Conservation (phyloP, 139 green algal species). For the Coelastrella sp. region DNA sequence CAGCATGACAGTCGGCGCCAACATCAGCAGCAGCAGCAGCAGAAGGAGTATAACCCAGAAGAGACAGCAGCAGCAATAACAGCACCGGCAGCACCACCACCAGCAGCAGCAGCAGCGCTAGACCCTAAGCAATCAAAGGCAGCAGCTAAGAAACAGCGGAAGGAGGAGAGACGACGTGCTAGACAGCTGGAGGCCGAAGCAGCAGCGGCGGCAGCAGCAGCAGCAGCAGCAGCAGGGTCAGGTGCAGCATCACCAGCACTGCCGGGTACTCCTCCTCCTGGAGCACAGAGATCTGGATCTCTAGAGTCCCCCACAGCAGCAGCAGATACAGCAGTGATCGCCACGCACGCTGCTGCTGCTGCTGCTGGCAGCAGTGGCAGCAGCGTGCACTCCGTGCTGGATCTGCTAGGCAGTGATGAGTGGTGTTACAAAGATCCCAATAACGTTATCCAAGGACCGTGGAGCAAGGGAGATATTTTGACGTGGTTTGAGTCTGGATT, state of each 20-base stretch:
- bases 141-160: neutral
- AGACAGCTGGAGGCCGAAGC: neutral
- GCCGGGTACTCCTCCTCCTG: neutral
- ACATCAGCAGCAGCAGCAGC: constrained; percentile 12
- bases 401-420: neutral
- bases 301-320: neutral
- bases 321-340: neutral
- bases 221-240: too few species aligned
- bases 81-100: neutral
- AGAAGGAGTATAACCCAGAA: neutral
- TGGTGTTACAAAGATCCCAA: constrained; percentile 16
- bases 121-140: neutral
- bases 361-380: neutral
- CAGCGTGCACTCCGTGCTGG: neutral
- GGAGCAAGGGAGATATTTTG: neutral
- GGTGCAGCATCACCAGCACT: neutral
- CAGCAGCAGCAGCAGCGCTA: neutral
- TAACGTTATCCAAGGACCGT: neutral
- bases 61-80: constrained; percentile 25
- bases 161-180: neutral
- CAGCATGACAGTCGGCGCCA: neutral
- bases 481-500: constrained; percentile 15
- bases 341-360: neutral
- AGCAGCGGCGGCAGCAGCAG: constrained; percentile 27
- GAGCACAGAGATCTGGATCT: neutral